Conservation (phyloP, 208 protist species). For the Trypanosoma platydactyli region DNA sequence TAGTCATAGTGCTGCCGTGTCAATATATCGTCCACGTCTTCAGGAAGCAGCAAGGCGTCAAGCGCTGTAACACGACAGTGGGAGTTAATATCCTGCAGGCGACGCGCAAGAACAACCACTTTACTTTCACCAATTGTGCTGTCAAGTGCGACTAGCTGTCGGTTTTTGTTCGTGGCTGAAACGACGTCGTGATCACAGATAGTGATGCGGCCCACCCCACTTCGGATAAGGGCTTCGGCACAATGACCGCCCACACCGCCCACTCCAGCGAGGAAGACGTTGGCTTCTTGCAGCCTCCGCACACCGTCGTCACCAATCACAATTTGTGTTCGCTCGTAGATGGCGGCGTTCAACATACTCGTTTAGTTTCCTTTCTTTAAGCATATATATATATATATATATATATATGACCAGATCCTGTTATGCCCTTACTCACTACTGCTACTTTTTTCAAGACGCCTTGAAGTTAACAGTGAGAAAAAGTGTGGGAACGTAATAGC, state of each 20-base stretch:
- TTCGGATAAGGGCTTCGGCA: constrained; percentile 82
- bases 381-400: constrained; percentile 3
- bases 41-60: constrained; percentile 62
- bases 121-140: constrained; percentile 88
- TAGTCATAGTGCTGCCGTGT: constrained; percentile 74
- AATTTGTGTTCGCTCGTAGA: constrained; percentile 87
- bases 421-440: no score
- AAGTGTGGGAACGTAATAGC: no score
- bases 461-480: no score
- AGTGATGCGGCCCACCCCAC: constrained; percentile 86
- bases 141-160: constrained; percentile 89
- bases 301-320: constrained; percentile 80
- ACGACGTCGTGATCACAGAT: constrained; percentile 91
- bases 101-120: constrained; percentile 68
- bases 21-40: constrained; percentile 77
- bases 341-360: constrained; percentile 65
- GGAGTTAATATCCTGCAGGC: constrained; percentile 80
- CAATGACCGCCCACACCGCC: constrained; percentile 90
- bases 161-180: constrained; percentile 87
- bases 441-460: no score
- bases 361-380: background rate
- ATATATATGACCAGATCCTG: background rate
- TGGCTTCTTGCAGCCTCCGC: constrained; percentile 46
- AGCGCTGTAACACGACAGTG: constrained; percentile 69
- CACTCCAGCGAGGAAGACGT: constrained; percentile 80